A percentile compares a stretch with the other conserved stretches of the same genome.
Conservation (phyloP, 2,329 filamentous ascomycete species). For the Diaporthe humulicola region DNA sequence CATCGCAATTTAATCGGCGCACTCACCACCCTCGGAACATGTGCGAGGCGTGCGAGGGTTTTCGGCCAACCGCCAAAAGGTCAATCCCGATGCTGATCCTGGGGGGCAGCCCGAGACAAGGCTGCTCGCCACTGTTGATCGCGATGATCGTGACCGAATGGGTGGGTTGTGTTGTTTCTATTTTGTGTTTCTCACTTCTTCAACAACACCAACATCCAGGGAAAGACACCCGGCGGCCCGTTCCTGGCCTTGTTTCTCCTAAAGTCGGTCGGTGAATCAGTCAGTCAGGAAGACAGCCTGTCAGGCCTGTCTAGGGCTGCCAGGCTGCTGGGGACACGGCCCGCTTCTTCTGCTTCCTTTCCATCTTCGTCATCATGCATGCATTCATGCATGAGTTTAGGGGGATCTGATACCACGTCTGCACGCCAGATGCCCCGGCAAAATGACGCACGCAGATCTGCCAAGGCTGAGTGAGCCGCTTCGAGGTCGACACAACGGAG, state of each 20-base stretch:
- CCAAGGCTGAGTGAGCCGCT: conserved; percentile 5
- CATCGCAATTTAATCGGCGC: conserved; percentile 27
- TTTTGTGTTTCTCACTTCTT: neutral
- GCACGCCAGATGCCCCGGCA: neutral
- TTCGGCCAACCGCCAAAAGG: neutral
- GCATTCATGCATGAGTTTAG: neutral
- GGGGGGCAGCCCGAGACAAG: conserved; percentile 17
- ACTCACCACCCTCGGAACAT: conserved; percentile 27
- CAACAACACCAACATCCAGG: neutral
- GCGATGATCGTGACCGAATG: neutral
- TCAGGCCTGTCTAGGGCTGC: neutral
- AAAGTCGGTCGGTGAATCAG: neutral
- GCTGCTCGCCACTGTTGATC: conserved; percentile 18
- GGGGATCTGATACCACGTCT: neutral
- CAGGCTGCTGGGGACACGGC: conserved; percentile 15
- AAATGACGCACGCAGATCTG: conserved; percentile 16
- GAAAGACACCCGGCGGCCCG: neutral
- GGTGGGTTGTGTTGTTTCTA: neutral
- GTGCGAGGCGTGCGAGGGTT: neutral
- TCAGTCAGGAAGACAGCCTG: too few relatives aligned
- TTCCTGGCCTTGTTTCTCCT: conserved; percentile 21
- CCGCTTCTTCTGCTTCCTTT: conserved; percentile 6
- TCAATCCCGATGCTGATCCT: conserved; percentile 11
- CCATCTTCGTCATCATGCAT: conserved; percentile 8
- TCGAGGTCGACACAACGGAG: neutral